A percentile compares a stretch with the other conserved stretches of the same genome.
These are phyloP conservation scores for Mycena leptocephala DNA, from an alignment of 768 basidiomycete genomes.

Conservation along the genomic window DNA sequence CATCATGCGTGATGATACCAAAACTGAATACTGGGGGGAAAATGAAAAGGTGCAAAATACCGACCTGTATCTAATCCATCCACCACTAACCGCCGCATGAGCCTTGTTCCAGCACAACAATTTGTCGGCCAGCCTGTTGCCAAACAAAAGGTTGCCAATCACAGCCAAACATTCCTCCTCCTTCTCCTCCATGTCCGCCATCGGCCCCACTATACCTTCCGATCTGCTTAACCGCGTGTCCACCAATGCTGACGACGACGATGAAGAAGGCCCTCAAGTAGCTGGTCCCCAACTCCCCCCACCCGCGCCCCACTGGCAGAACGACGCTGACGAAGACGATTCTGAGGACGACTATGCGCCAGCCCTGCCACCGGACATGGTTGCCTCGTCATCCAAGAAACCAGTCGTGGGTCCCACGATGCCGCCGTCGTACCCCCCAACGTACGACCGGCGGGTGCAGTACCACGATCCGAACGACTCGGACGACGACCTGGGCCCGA, in stretches of 20 bases:
- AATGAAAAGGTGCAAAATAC: too few species aligned
- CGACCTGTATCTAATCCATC: too few species aligned
- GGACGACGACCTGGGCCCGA: constrained; percentile 90
- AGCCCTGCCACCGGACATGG: constrained; percentile 52
- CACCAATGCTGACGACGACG: constrained; percentile 40
- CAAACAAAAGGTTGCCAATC: background rate
- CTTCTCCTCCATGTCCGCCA: constrained; percentile 58
- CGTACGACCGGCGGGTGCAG: constrained; percentile 47
- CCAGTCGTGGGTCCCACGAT: constrained; percentile 69
- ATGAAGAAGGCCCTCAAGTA: constrained; percentile 17
- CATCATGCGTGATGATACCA: too few species aligned
- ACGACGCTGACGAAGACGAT: constrained; percentile 60
- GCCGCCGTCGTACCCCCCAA: constrained; percentile 56
- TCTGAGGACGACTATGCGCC: constrained; percentile 84
- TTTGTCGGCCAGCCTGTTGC: background rate
- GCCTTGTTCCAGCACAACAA: too few species aligned
- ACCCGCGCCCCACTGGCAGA: constrained; percentile 12
- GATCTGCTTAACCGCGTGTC: constrained; percentile 42
- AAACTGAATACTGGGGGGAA: too few species aligned
- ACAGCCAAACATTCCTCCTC: background rate
- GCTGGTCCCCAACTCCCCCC: constrained; percentile 17
- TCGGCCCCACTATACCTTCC: constrained; percentile 73
- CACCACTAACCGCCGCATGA: too few species aligned
- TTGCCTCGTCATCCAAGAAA: constrained; percentile 55
- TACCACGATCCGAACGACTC: constrained; percentile 65